Base-by-base conservation (phyloP, 1,139 yeast species). In the Geotrichum reessii region DNA sequence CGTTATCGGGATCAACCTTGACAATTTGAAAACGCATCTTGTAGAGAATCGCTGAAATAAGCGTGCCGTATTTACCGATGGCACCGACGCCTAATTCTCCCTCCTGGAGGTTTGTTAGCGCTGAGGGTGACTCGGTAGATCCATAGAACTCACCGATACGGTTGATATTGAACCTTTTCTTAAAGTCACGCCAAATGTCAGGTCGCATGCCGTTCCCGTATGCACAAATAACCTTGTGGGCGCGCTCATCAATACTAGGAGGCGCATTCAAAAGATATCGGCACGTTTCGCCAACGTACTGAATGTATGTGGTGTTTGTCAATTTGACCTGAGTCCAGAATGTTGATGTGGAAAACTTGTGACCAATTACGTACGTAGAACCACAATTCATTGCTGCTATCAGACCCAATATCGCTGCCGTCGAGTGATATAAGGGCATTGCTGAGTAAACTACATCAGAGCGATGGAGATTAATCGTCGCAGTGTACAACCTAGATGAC, bases 201-300 rank as follows among this genome's bases (percentile, higher is more conserved):
- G 85, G 84, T 65, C 98, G 82, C 67, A 93, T 77, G 0, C 99
- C 99, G 71, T 93, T 93, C 57, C 99, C 99, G 70, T 86, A 85
- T 0, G 97, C 98, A 50, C 85, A 81, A 52, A 75, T 75, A 8
- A 89, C 86, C 21, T 74, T 68, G 69, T 92, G 97, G 50, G 73
- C 73, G 48, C 75, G 73, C 69, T 92, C 97, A 70, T 88, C 92
- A 17, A 78, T 77, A 11, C 83, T 81, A 55, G 79, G 84, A 8
- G 86, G 84, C 1, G 93, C 79, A 64, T 86, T 84, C 63, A 88
- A 74, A 63, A 92, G 78, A 70, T 91, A 93, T 58, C 99, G 82
- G 72, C 98, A 90, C 49, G 91, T 92, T 73, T 93, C 99, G 25
- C 99, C 99, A 17, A 93, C 98, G 66, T 92, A 92, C 74, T 92